A percentile compares a stretch with the other conserved stretches of the same genome.
Conservation (phyloP, 495 filamentous ascomycete species). For the Clohesyomyces aquaticus region DNA sequence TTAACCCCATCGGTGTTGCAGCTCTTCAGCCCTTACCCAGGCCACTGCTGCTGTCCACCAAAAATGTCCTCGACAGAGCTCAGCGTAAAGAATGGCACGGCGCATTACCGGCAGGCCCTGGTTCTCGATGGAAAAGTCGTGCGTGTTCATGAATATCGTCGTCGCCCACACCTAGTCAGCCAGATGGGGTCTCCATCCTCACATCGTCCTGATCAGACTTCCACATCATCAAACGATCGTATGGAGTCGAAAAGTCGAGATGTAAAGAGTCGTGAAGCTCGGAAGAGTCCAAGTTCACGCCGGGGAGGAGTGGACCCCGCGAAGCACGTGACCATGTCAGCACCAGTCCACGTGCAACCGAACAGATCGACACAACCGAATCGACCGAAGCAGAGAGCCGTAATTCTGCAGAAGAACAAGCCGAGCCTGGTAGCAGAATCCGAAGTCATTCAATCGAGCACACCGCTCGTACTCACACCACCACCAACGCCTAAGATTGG, state of each 20-base stretch:
- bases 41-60: conserved; percentile 9
- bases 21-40: conserved; percentile 21
- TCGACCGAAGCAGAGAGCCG: neutral
- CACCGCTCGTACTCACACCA: conserved; percentile 19
- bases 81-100: neutral
- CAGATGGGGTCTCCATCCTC: conserved; percentile 2
- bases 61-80: conserved; percentile 1
- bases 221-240: neutral
- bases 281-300: neutral
- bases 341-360: neutral
- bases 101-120: conserved; percentile 26
- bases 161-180: conserved; percentile 18
- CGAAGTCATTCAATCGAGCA: neutral
- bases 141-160: conserved; percentile 34
- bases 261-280: neutral
- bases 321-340: conserved; percentile 1
- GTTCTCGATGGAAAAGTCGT: conserved; percentile 28
- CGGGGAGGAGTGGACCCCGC: neutral
- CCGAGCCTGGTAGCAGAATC: neutral
- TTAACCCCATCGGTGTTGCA: neutral
- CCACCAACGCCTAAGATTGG: conserved; percentile 38
- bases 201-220: neutral
- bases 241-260: neutral
- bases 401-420: neutral
- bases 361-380: neutral